Evolutionary conservation across 257 asterid genomes (phyloP).

Genomic region (Plantago ovata): DNA sequence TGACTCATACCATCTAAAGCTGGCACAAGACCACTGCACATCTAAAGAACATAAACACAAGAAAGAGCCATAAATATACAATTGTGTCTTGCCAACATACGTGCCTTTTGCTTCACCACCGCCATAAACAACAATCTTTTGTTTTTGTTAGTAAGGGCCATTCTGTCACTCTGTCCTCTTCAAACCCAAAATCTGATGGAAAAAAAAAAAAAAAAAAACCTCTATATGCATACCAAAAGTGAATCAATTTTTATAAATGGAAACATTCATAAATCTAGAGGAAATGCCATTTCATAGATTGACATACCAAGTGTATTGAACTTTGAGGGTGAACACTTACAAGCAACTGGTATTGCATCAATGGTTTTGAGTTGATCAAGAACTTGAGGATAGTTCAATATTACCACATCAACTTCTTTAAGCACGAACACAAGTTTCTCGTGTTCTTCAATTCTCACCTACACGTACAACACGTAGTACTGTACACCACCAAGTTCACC

Average conservation of each 20-base stretch:
- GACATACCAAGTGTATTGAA: too few species aligned
- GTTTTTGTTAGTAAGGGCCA: constrained; percentile 31
- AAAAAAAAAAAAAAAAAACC: too few species aligned
- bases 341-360: constrained; percentile 49
- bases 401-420: constrained; percentile 46
- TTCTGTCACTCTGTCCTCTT: constrained; percentile 38
- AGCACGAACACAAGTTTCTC: constrained; percentile 39
- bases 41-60: constrained; percentile 21
- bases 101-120: constrained; percentile 42
- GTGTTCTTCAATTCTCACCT: constrained; percentile 41
- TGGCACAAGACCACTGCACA: constrained; percentile 92
- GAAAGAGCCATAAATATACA: too few species aligned
- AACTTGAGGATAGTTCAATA: constrained; percentile 43
- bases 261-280: too few species aligned
- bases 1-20: constrained; percentile 95
- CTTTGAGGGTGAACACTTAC: too few species aligned
- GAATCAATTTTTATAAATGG: too few species aligned
- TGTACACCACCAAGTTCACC: too few species aligned
- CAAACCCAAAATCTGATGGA: constrained; percentile 54
- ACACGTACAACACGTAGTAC: too few species aligned
- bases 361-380: constrained; percentile 45
- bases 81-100: neutral
- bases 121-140: constrained; percentile 42
- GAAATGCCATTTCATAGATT: too few species aligned
- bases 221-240: constrained; percentile 23